phyloP scores from a whole-genome alignment of 1,284 basidiomycete genomes.

The Porogramme epimiltina region DNA sequence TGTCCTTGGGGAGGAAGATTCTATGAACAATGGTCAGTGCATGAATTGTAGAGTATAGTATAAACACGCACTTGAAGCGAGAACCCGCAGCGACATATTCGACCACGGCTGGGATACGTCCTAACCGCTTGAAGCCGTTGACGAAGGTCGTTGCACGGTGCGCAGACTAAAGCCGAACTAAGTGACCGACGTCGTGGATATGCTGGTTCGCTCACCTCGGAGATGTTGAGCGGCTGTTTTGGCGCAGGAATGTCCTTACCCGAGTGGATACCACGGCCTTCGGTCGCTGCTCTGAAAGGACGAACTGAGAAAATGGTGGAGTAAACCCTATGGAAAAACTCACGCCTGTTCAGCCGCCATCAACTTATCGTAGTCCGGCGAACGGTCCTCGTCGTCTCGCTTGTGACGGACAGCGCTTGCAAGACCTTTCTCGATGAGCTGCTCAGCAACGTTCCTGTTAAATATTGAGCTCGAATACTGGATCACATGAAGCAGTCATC shows the following conservation, averaged over 20 bases:
- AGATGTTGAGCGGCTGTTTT: constrained; percentile 82
- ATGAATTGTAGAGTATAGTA: background rate
- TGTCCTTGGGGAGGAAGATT: constrained; percentile 88
- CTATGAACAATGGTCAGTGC: constrained; percentile 39
- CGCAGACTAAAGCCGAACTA: constrained; percentile 48
- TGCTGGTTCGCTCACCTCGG: constrained; percentile 57
- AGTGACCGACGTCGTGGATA: background rate
- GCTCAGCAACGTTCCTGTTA: constrained; percentile 86
- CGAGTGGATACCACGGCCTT: constrained; percentile 88
- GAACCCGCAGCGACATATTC: constrained; percentile 95
- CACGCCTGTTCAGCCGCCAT: constrained; percentile 93
- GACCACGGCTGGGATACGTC: constrained; percentile 82
- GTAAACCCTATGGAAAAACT: constrained; percentile 32
- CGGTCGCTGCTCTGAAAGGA: constrained; percentile 67
- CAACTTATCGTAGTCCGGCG: constrained; percentile 91
- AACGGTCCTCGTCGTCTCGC: constrained; percentile 94
- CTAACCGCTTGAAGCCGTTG: constrained; percentile 89
- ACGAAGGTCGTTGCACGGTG: constrained; percentile 84
- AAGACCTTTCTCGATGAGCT: constrained; percentile 91
- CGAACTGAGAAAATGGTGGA: background rate
- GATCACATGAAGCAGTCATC: background rate
- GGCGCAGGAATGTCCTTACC: constrained; percentile 83
- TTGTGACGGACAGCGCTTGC: constrained; percentile 91
- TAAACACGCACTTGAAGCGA: constrained; percentile 77
- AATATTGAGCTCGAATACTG: background rate